These are phyloP conservation scores for Zygosaccharomyces pseudobailii DNA, from an alignment of 1,139 yeast species.

Conservation along the genomic window DNA sequence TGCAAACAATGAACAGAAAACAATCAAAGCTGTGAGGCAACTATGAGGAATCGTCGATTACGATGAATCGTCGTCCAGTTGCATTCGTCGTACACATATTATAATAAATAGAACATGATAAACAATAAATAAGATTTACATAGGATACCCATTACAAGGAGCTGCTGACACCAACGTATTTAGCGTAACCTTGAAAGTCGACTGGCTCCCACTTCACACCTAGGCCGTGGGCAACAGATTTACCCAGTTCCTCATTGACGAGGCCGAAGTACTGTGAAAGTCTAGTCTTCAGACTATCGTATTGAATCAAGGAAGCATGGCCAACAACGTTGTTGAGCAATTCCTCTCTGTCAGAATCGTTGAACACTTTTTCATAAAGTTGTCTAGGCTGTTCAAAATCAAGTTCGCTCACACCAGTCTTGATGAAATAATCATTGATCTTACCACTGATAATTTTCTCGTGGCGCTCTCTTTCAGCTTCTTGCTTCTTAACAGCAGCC, in stretches of 20 bases:
- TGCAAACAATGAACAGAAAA: no score
- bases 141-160: constrained; percentile 5
- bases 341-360: constrained; percentile 33
- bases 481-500: constrained; percentile 24
- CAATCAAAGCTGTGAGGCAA: no score
- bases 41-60: no score
- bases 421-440: constrained; percentile 35
- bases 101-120: background rate
- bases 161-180: constrained; percentile 20
- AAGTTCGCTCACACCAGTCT: constrained; percentile 40
- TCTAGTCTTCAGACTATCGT: constrained; percentile 35
- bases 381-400: constrained; percentile 45
- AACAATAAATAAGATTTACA: background rate
- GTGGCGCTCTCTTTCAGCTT: constrained; percentile 34
- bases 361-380: constrained; percentile 39
- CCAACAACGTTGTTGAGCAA: constrained; percentile 39
- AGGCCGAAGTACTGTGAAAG: constrained; percentile 42
- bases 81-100: background rate
- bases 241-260: constrained; percentile 36
- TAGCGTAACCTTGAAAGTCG: constrained; percentile 32
- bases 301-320: constrained; percentile 37
- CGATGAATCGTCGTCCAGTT: background rate
- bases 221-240: constrained; percentile 37
- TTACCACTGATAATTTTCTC: constrained; percentile 39
- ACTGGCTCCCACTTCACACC: constrained; percentile 35